Evolutionary conservation across 148 eudicot genomes (phyloP).

Genomic region (Linanthus parryae): DNA sequence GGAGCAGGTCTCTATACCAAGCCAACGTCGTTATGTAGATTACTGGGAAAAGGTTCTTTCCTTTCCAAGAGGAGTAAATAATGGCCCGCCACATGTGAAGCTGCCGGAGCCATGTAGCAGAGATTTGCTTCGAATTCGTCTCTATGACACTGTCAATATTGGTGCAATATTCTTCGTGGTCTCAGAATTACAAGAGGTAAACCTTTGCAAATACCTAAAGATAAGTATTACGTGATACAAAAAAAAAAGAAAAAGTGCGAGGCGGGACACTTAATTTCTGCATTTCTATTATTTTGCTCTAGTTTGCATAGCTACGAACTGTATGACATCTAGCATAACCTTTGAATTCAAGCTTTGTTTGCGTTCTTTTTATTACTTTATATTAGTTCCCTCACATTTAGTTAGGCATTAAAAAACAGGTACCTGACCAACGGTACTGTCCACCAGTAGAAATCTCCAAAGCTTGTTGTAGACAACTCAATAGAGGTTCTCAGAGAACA

Average conservation of each 20-base stretch:
- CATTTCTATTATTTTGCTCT: not conserved
- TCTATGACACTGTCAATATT: conserved; percentile 41
- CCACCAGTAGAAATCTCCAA: conserved; percentile 32
- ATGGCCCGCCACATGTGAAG: conserved; percentile 20
- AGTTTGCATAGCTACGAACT: not conserved
- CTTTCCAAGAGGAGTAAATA: conserved; percentile 14
- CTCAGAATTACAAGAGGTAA: conserved; percentile 45
- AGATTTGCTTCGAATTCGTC: conserved; percentile 43
- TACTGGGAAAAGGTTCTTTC: conserved; percentile 47
- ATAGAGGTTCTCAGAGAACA: conserved; percentile 15
- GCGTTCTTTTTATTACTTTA: too few species aligned
- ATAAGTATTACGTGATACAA: not conserved
- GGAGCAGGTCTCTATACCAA: conserved; percentile 60
- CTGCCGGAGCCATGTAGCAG: conserved; percentile 37
- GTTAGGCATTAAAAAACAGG: too few species aligned
- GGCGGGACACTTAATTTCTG: not conserved
- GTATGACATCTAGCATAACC: not conserved
- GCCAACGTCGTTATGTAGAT: conserved; percentile 61
- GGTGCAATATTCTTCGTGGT: conserved; percentile 40
- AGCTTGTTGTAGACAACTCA: conserved; percentile 38
- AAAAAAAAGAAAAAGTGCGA: not conserved
- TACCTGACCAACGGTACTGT: conserved; percentile 33
- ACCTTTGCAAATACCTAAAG: not conserved
- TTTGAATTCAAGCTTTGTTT: too few species aligned
- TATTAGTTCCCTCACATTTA: too few species aligned